Conservation (phyloP, 164 flowering plant genomes). For the Chimonanthus praecox region DNA sequence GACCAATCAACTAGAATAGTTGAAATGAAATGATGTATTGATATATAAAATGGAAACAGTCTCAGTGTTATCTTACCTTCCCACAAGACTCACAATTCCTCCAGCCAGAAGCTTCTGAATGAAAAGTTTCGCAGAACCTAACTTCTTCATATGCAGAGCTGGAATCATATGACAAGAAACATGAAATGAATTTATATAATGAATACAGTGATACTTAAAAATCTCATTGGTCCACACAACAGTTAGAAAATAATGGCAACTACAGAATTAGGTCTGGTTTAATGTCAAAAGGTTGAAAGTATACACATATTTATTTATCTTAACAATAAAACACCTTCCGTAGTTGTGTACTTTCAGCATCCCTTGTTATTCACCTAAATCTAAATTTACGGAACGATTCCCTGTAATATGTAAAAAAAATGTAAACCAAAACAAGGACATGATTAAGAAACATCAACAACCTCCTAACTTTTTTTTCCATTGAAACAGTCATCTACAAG, state of each 20-base stretch:
- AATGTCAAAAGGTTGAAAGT: neutral
- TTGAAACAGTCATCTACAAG: too few species aligned
- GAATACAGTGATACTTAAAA: neutral
- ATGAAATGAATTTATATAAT: neutral
- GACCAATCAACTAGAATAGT: neutral
- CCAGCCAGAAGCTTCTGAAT: slow-evolving; percentile 77
- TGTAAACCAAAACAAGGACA: neutral
- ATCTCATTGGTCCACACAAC: neutral
- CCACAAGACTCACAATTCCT: slow-evolving; percentile 81
- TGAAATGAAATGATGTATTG: neutral
- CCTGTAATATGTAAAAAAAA: neutral
- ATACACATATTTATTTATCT: neutral
- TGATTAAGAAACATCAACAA: neutral
- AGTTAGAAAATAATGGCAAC: neutral
- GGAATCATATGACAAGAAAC: slow-evolving; percentile 6
- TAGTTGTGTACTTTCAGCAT: neutral
- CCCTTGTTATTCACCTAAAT: neutral
- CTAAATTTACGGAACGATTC: neutral
- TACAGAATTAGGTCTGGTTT: neutral
- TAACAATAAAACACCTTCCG: too few species aligned
- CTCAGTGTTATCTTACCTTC: slow-evolving; percentile 40
- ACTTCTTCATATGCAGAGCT: slow-evolving; percentile 56
- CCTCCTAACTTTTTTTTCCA: neutral
- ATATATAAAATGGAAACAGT: neutral
- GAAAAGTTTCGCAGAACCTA: slow-evolving; percentile 64